A percentile compares a stretch with the other conserved stretches of the same genome.
phyloP scores from a whole-genome alignment of 2,329 filamentous ascomycete species.

The Lasiodiplodia sp. region DNA sequence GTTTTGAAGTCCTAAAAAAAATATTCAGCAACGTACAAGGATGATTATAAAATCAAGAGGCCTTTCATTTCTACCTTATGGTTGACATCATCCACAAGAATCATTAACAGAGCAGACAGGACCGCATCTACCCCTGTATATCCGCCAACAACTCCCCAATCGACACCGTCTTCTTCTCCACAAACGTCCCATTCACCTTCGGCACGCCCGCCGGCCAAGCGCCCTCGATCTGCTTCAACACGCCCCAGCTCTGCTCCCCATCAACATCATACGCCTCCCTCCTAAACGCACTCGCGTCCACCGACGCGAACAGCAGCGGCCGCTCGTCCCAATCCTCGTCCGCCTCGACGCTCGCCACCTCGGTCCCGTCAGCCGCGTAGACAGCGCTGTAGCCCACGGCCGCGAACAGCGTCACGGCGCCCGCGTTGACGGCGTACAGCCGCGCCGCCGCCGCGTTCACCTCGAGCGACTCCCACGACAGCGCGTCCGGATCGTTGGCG shows the following conservation, averaged over 20 bases:
- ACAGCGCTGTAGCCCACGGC: background rate
- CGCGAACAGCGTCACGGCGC: background rate
- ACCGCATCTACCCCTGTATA: background rate
- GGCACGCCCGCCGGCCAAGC: background rate
- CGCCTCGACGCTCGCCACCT: background rate
- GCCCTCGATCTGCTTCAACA: background rate
- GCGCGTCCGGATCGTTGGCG: background rate
- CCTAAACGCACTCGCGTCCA: background rate
- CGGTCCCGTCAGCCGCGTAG: background rate
- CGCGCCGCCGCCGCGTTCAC: background rate
- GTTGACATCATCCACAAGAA: background rate
- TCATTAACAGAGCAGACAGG: background rate
- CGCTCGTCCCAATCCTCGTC: background rate
- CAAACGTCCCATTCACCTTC: background rate
- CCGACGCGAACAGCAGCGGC: background rate
- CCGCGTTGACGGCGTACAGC: background rate
- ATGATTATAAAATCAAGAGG: background rate
- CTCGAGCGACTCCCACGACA: background rate
- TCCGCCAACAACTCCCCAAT: background rate
- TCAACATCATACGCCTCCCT: background rate
- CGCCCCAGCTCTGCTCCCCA: background rate
- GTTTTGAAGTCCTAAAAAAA: background rate
- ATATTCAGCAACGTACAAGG: background rate
- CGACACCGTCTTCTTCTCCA: background rate
- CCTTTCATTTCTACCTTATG: background rate